phyloP scores from a whole-genome alignment of 108 stramenopile genomes.

The Skeletonema marinoi region DNA sequence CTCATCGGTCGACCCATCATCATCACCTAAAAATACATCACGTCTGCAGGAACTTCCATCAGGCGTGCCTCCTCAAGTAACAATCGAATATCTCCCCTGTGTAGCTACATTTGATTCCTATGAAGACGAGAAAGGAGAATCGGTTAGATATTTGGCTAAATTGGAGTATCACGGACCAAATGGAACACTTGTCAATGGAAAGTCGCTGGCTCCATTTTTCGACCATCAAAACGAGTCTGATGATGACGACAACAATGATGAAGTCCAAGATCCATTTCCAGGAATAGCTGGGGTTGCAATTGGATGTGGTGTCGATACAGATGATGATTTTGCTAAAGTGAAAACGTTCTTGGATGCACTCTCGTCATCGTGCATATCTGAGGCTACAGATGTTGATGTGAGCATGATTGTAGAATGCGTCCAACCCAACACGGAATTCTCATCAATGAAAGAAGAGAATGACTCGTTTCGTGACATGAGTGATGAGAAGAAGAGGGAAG shows the following conservation, averaged over 20 bases:
- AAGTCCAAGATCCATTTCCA: conserved; percentile 20
- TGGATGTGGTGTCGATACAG: conserved; percentile 56
- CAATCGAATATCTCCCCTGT: conserved; percentile 67
- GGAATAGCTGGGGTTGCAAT: conserved; percentile 53
- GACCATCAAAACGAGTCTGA: conserved; percentile 19
- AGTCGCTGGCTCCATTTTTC: conserved; percentile 63
- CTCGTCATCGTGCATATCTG: conserved; percentile 10
- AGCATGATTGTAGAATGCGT: conserved; percentile 41
- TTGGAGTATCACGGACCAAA: conserved; percentile 68
- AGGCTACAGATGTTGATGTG: not conserved
- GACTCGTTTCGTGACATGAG: conserved; percentile 56
- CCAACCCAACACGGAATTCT: conserved; percentile 57
- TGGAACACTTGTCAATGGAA: conserved; percentile 48
- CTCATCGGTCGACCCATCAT: not conserved
- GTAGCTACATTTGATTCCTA: conserved; percentile 77
- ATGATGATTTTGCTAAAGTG: conserved; percentile 58
- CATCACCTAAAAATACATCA: not conserved
- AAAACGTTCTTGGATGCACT: conserved; percentile 48
- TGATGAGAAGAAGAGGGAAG: conserved; percentile 54
- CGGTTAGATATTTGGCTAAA: conserved; percentile 62
- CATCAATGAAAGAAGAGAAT: conserved; percentile 71
- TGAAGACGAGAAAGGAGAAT: conserved; percentile 47
- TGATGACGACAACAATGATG: conserved; percentile 11
- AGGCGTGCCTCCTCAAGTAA: conserved; percentile 21
- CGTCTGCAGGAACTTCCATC: not conserved